Conservation (phyloP, 176 grass and related monocot species). For the Cenchrus fungigraminus region DNA sequence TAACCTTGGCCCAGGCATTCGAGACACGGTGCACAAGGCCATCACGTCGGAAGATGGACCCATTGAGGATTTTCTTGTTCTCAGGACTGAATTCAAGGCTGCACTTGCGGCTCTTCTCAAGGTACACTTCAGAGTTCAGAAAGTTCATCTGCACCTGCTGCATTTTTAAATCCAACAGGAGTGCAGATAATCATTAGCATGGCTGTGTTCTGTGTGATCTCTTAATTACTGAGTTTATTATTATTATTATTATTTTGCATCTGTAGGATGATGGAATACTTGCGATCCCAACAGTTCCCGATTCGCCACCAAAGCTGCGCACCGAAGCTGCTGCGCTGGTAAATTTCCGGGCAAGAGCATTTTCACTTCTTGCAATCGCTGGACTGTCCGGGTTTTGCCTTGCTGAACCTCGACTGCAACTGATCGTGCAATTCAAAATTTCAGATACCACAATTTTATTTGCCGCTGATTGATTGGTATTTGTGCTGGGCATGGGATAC, state of each 20-base stretch:
- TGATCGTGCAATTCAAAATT: background rate
- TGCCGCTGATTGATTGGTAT: background rate
- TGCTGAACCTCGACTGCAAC: background rate
- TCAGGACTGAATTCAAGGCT: constrained; percentile 61
- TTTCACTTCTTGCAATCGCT: constrained; percentile 79
- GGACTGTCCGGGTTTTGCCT: constrained; percentile 80
- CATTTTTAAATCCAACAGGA: background rate
- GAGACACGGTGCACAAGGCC: constrained; percentile 62
- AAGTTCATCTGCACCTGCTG: background rate
- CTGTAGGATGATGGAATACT: constrained; percentile 59
- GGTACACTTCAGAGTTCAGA: constrained; percentile 33
- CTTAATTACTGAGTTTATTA: background rate
- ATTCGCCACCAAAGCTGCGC: constrained; percentile 63
- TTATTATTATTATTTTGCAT: background rate
- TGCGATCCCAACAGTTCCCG: constrained; percentile 79
- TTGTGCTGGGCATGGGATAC: constrained; percentile 10
- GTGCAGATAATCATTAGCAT: background rate
- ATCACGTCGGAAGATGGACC: constrained; percentile 50
- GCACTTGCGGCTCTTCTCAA: constrained; percentile 58
- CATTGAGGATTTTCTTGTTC: constrained; percentile 41
- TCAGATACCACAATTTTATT: background rate
- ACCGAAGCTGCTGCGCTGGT: constrained; percentile 57
- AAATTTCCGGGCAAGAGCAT: constrained; percentile 65
- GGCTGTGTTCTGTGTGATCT: background rate
- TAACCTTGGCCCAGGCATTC: constrained; percentile 71